Conservation (phyloP, 2,329 filamentous ascomycete species). For the Botrytis fabae region DNA sequence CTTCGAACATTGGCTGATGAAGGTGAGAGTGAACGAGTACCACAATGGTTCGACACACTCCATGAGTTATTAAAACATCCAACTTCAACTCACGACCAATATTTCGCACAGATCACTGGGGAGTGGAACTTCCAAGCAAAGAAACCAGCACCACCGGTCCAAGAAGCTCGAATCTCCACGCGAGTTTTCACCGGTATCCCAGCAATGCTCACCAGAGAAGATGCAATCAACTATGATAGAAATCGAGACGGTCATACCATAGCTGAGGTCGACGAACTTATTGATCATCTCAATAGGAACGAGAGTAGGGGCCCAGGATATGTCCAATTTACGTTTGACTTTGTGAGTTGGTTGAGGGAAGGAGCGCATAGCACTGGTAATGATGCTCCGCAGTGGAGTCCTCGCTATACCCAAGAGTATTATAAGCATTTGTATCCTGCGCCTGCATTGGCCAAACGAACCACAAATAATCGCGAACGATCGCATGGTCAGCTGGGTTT, state of each 20-base stretch:
- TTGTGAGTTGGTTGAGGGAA: neutral
- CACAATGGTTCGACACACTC: conserved; percentile 4
- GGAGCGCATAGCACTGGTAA: neutral
- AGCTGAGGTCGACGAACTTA: neutral
- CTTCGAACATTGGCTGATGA: neutral
- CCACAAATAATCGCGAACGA: neutral
- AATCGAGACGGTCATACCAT: neutral
- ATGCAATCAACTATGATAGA: neutral
- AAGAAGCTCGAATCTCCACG: neutral
- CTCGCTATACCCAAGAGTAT: neutral
- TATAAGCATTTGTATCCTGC: neutral
- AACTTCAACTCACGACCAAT: neutral
- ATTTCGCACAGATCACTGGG: neutral
- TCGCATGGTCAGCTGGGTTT: neutral
- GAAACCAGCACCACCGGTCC: neutral
- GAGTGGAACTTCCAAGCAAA: neutral
- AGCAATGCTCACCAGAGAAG: neutral
- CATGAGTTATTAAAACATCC: conserved; percentile 1
- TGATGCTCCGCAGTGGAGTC: conserved; percentile 3
- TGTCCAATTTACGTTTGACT: conserved; percentile 2
- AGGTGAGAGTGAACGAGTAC: neutral
- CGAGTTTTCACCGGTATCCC: too few species aligned
- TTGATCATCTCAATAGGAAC: neutral
- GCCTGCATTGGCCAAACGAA: neutral
- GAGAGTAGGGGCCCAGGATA: conserved; percentile 17